Conservation (phyloP, 1,284 basidiomycete species). For the Athelia psychrophila region DNA sequence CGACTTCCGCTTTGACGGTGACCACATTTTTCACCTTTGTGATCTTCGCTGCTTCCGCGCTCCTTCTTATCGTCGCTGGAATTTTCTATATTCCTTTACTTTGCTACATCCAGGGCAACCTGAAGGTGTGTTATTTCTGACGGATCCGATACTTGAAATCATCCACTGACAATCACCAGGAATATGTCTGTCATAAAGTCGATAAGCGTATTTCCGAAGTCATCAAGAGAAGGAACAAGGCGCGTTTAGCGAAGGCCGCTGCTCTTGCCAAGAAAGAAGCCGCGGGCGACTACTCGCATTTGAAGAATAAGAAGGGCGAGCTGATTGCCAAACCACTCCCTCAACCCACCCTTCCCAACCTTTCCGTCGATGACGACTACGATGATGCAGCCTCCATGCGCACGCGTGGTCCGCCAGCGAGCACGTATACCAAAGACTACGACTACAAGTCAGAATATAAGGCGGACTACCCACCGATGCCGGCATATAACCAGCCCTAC, state of each 20-base stretch:
- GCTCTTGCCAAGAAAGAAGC: conserved; percentile 90
- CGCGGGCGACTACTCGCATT: conserved; percentile 83
- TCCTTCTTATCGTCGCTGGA: conserved; percentile 82
- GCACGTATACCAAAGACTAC: conserved; percentile 53
- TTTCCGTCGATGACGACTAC: conserved; percentile 81
- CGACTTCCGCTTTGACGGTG: conserved; percentile 83
- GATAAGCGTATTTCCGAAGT: conserved; percentile 96
- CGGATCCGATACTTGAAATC: conserved; percentile 4
- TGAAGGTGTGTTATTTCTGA: conserved; percentile 61
- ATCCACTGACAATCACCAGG: conserved; percentile 57
- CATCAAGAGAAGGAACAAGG: conserved; percentile 89
- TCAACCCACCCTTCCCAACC: conserved; percentile 94
- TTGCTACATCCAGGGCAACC: conserved; percentile 93
- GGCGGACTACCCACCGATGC: conserved; percentile 68
- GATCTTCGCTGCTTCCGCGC: conserved; percentile 82
- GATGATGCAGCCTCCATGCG: conserved; percentile 60
- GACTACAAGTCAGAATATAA: conserved; percentile 50
- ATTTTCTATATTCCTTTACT: conserved; percentile 91
- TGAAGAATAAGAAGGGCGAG: conserved; percentile 93
- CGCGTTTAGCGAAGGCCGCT: conserved; percentile 80
- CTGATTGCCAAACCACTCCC: conserved; percentile 79
- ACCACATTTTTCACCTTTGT: conserved; percentile 90
- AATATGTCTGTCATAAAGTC: conserved; percentile 98
- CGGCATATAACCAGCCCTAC: conserved; percentile 59
- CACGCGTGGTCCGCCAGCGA: conserved; percentile 54